These are phyloP conservation scores for Dothistroma pini DNA, from an alignment of 2,329 filamentous ascomycete genomes.

Conservation along the genomic window DNA sequence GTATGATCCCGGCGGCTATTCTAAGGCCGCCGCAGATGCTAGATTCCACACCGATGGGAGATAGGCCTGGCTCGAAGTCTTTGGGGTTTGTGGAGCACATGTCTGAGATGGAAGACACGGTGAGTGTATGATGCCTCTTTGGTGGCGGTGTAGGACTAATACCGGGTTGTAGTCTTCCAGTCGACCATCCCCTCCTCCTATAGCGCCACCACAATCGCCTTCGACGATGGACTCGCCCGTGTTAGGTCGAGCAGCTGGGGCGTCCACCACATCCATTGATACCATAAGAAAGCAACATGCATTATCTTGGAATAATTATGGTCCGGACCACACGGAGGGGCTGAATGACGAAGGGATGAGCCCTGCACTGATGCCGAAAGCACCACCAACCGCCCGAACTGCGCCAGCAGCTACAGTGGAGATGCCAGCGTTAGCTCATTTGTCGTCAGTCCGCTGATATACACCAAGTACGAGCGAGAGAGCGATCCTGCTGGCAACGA, in stretches of 20 bases:
- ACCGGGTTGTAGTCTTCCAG: neutral
- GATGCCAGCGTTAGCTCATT: slow-evolving; percentile 10
- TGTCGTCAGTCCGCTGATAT: slow-evolving; percentile 15
- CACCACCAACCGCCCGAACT: slow-evolving; percentile 16
- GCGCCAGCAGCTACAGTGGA: neutral
- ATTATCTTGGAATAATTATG: slow-evolving; percentile 27
- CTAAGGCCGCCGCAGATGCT: slow-evolving; percentile 19
- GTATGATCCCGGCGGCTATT: slow-evolving; percentile 11
- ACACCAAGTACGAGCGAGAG: neutral
- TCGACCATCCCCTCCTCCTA: neutral
- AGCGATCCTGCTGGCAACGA: neutral
- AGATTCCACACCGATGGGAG: slow-evolving; percentile 13
- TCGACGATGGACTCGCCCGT: slow-evolving; percentile 21
- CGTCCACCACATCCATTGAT: slow-evolving; percentile 7
- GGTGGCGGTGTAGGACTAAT: neutral
- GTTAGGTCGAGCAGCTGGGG: slow-evolving; percentile 15
- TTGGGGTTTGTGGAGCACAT: slow-evolving; percentile 21
- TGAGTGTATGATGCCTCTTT: slow-evolving; percentile 3
- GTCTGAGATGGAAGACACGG: slow-evolving; percentile 22
- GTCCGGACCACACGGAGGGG: slow-evolving; percentile 9
- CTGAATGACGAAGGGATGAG: slow-evolving; percentile 11
- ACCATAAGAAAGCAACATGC: slow-evolving; percentile 22
- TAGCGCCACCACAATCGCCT: neutral
- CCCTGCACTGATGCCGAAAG: slow-evolving; percentile 21
- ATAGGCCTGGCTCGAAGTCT: slow-evolving; percentile 10